Conservation (phyloP, 202 grass and related monocot species). For the Digitaria exilis region DNA sequence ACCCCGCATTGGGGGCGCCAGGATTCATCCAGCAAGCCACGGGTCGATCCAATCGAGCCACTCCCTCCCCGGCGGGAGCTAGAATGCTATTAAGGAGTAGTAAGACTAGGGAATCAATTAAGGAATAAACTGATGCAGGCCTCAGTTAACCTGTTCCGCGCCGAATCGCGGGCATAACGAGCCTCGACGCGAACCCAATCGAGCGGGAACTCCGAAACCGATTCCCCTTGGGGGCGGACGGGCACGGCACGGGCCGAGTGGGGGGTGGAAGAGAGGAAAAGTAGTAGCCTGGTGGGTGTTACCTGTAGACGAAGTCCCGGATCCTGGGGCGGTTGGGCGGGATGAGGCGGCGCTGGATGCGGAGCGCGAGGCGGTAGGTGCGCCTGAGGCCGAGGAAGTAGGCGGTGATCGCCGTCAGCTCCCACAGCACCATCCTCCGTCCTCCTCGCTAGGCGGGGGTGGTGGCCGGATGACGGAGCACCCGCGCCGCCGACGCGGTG, state of each 20-base stretch:
- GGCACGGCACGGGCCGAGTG: not conserved
- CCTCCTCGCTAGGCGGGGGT: not conserved
- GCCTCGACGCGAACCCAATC: not conserved
- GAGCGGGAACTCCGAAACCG: not conserved
- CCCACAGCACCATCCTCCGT: conserved; percentile 95
- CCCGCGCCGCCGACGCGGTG: not conserved
- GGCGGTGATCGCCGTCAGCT: conserved; percentile 88
- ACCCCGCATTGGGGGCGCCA: not conserved
- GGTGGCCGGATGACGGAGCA: not conserved
- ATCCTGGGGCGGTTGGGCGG: conserved; percentile 67
- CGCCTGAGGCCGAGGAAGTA: conserved; percentile 89
- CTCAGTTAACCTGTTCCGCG: not conserved
- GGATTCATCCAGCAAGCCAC: not conserved
- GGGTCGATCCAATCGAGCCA: not conserved
- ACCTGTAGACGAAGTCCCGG: conserved; percentile 77
- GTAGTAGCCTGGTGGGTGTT: too few relatives aligned
- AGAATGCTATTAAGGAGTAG: not conserved
- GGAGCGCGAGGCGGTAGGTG: conserved; percentile 83
- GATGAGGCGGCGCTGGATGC: conserved; percentile 84
- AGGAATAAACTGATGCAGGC: too few relatives aligned
- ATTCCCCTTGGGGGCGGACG: not conserved
- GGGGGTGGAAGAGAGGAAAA: too few relatives aligned
- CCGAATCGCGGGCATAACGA: not conserved
- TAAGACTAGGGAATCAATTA: not conserved
- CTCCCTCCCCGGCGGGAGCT: not conserved